A percentile compares a stretch with the other conserved stretches of the same genome.
Conservation (phyloP, 352 stramenopile species). For the Phytophthora pluvialis region DNA sequence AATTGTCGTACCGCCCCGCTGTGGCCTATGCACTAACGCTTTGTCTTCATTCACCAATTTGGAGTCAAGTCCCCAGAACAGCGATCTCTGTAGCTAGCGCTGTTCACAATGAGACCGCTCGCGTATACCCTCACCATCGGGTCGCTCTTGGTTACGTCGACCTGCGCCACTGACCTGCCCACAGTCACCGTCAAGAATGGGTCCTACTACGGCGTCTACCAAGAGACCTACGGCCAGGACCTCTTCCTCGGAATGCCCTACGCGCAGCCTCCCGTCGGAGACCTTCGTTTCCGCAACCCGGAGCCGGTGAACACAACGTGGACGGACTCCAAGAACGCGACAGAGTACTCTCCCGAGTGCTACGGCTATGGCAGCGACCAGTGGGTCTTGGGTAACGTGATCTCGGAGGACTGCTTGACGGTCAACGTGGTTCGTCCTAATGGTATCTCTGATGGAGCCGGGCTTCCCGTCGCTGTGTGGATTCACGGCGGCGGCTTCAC, state of each 20-base stretch:
- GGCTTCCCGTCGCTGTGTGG: slow-evolving; percentile 30
- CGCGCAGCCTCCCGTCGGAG: slow-evolving; percentile 22
- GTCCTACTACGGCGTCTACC: slow-evolving; percentile 36
- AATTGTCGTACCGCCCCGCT: neutral
- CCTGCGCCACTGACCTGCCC: slow-evolving; percentile 2
- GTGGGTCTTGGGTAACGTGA: slow-evolving; percentile 30
- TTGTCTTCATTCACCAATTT: slow-evolving; percentile 5
- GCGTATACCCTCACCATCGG: neutral
- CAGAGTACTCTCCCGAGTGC: slow-evolving; percentile 47
- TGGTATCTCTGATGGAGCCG: slow-evolving; percentile 14
- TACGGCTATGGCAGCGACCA: slow-evolving; percentile 36
- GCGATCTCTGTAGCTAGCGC: no score
- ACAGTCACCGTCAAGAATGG: slow-evolving; percentile 36
- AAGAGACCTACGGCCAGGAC: slow-evolving; percentile 32
- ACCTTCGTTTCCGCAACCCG: slow-evolving; percentile 27
- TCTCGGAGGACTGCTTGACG: slow-evolving; percentile 46
- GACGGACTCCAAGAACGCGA: slow-evolving; percentile 29
- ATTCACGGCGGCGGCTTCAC: slow-evolving; percentile 32
- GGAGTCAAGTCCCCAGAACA: neutral
- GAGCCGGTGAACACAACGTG: slow-evolving; percentile 24
- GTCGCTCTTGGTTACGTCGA: neutral
- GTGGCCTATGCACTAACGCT: no score
- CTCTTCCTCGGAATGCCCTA: slow-evolving; percentile 45
- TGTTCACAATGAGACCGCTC: slow-evolving; percentile 2
- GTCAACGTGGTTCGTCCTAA: slow-evolving; percentile 76